Evolutionary conservation across 768 basidiomycete species (phyloP).

Genomic region (Gloeostereum incarnatum): DNA sequence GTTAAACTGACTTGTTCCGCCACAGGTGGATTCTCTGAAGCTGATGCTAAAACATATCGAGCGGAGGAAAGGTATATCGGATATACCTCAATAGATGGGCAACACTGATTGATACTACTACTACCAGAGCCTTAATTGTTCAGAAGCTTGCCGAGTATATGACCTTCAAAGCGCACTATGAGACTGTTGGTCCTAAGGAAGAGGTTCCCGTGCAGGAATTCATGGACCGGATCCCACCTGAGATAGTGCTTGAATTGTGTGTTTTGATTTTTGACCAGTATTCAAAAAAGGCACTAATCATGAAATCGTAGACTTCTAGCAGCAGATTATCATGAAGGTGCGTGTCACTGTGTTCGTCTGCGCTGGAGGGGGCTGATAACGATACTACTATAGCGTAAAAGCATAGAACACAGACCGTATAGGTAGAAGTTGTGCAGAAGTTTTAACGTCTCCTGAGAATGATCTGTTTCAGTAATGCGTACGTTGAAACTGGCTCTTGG

Average conservation of each 20-base stretch:
- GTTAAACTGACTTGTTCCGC: slow-evolving; percentile 6
- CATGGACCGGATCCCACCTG: slow-evolving; percentile 74
- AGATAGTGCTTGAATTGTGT: slow-evolving; percentile 84
- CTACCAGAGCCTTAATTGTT: slow-evolving; percentile 52
- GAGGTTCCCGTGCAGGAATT: slow-evolving; percentile 74
- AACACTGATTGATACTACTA: neutral
- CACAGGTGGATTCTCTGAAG: slow-evolving; percentile 68
- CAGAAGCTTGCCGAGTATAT: slow-evolving; percentile 91
- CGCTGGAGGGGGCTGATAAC: no score
- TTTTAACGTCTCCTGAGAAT: no score
- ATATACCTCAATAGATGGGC: neutral
- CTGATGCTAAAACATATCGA: slow-evolving; percentile 54
- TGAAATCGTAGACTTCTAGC: slow-evolving; percentile 36
- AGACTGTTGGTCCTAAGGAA: slow-evolving; percentile 59
- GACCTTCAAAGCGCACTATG: slow-evolving; percentile 74
- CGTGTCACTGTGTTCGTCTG: no score
- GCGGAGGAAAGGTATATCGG: slow-evolving; percentile 54
- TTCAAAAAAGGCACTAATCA: neutral
- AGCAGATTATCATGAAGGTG: slow-evolving; percentile 61
- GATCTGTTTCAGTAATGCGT: no score
- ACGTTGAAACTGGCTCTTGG: no score
- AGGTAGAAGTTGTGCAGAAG: no score
- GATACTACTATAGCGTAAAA: no score
- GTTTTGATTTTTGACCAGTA: slow-evolving; percentile 20
- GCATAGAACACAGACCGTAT: no score